Base-by-base conservation (phyloP, 306 rosid genomes). In the Malus domestica region DNA sequence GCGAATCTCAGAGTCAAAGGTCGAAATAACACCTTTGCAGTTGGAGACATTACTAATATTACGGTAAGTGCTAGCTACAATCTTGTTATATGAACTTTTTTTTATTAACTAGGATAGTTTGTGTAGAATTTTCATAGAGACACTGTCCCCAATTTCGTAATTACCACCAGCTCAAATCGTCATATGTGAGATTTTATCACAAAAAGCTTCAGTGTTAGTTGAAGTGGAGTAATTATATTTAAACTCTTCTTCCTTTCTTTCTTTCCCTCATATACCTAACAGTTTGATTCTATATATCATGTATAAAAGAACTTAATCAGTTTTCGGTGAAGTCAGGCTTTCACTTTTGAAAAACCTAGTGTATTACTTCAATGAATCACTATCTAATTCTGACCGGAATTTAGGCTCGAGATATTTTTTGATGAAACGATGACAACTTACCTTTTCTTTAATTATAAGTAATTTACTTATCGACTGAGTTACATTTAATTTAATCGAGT, bases 1-100 rank as follows among this genome's bases (percentile, higher is more conserved):
- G 85, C 73, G 46, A 33, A 78, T 40, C 35, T 93, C 67, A 87
- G 87, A 85, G 96, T 93, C 69, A 79, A 75, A 57, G 90, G 96
- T 4, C 83, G 86, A 55, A 35, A 14, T 46, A 86, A 91, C 81
- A 60, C 88, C 54, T 93, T 88, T 71, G 96, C 96, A 30, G 78
- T 90, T 27, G 97, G 97, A 76, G 97, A 93, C 82, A 91, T 91
- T 68, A 87, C 97, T 74, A 84, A 91, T 71, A 64, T 93, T 82
- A 84, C 71, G 11, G 96, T 93, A 81, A 91, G 90, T 82, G 54
- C 69, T 72, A 58, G 62, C 51, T 45, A n/a, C 49, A 29, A 38
- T 27, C 68, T 73, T 38, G 58, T 73, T 27, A 73, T 35, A 61
- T 19, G 25, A 20, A 44, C 19, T 42, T 40, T 10, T 10, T 44